Conservation (phyloP, 1,139 yeast species). For the Scheffersomyces illinoinensis region DNA sequence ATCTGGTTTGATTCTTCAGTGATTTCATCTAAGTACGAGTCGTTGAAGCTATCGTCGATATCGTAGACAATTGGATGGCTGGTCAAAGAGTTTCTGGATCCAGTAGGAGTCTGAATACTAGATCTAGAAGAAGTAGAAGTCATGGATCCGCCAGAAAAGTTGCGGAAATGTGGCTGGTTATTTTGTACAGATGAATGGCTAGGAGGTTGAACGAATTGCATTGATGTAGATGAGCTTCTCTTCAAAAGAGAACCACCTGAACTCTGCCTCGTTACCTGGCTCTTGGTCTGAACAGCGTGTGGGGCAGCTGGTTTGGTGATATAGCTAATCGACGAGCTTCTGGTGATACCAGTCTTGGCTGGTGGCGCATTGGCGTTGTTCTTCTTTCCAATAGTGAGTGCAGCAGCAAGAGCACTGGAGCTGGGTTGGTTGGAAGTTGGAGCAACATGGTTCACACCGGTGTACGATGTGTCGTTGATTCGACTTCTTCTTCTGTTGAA, state of each 20-base stretch:
- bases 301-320: not conserved
- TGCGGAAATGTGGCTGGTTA: constrained; percentile 8
- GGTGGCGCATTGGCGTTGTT: constrained; percentile 14
- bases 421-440: constrained; percentile 37
- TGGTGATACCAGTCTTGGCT: constrained; percentile 1
- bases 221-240: constrained; percentile 8
- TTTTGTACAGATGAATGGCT: constrained; percentile 2
- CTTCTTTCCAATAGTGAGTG: constrained; percentile 43
- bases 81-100: constrained; percentile 6
- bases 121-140: constrained; percentile 10
- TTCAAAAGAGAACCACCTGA: constrained; percentile 1
- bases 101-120: constrained; percentile 4
- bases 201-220: not conserved
- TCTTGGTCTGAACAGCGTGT: not conserved
- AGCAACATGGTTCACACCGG: constrained; percentile 45
- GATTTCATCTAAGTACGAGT: constrained; percentile 30
- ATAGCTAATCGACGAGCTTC: constrained; percentile 1
- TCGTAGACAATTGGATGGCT: constrained; percentile 16
- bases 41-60: constrained; percentile 32
- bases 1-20: constrained; percentile 15
- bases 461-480: constrained; percentile 37
- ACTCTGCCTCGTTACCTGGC: not conserved
- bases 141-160: constrained; percentile 16
- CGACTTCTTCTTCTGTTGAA: constrained; percentile 38
- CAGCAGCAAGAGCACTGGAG: constrained; percentile 48